phyloP scores from a whole-genome alignment of 345 rosid genomes.

The Boechera stricta region DNA sequence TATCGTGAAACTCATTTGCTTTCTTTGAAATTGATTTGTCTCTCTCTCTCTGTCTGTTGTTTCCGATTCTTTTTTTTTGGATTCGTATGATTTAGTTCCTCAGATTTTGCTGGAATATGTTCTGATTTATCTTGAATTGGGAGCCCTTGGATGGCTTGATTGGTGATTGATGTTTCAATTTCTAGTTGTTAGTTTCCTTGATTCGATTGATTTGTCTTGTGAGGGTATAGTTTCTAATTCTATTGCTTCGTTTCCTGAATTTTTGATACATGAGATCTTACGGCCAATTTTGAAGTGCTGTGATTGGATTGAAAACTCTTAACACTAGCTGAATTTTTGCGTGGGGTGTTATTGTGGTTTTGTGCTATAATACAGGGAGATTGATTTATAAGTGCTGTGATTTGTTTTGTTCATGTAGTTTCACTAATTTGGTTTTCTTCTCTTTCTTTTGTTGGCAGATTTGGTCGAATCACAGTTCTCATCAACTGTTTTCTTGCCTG shows the following conservation, averaged over 20 bases:
- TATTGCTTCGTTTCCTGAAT: background rate
- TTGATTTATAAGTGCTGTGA: background rate
- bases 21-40: slow-evolving; percentile 2
- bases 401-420: background rate
- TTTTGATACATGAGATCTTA: background rate
- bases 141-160: slow-evolving; percentile 1
- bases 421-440: slow-evolving; percentile 25
- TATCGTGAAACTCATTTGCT: background rate
- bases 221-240: background rate
- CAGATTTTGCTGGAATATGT: background rate
- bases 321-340: background rate
- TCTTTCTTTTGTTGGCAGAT: slow-evolving; percentile 28
- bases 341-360: background rate
- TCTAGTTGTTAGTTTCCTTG: slow-evolving; percentile 10
- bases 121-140: background rate
- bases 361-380: background rate
- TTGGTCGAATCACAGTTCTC: background rate
- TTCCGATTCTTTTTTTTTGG: background rate
- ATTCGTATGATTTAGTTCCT: background rate
- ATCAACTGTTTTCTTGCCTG: background rate
- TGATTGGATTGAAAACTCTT: slow-evolving; percentile 8
- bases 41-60: background rate
- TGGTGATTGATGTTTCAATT: background rate
- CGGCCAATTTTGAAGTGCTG: background rate
- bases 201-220: slow-evolving; percentile 12